Conservation (phyloP, 805 yeast genomes). For the Candida yuanshanica region DNA sequence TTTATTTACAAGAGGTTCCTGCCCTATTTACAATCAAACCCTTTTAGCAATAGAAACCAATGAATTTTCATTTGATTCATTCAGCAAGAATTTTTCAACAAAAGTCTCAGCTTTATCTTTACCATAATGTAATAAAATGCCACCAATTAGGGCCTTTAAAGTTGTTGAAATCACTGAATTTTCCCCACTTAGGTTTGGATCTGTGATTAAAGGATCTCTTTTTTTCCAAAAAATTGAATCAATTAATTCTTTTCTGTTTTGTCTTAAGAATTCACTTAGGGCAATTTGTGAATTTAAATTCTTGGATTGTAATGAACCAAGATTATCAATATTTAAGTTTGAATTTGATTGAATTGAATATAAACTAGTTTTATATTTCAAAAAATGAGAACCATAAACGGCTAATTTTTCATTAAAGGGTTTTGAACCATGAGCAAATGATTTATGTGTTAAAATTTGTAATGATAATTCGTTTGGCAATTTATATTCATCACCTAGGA, state of each 20-base stretch:
- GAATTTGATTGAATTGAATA: conserved; percentile 22
- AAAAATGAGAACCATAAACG: conserved; percentile 60
- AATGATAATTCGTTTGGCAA: conserved; percentile 58
- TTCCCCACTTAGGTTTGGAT: conserved; percentile 49
- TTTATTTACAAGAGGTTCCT: not conserved
- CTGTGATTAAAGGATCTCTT: conserved; percentile 40
- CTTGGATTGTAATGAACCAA: conserved; percentile 53
- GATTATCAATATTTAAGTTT: conserved; percentile 38
- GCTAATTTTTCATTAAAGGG: conserved; percentile 88
- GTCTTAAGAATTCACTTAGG: conserved; percentile 47
- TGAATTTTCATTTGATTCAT: conserved; percentile 12
- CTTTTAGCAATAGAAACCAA: conserved; percentile 16
- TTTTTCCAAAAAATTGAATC: conserved; percentile 62
- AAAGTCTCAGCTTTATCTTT: conserved; percentile 51
- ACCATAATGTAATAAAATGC: conserved; percentile 59
- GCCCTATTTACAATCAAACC: conserved; percentile 1
- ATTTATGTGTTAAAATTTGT: conserved; percentile 88
- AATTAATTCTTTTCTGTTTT: conserved; percentile 35
- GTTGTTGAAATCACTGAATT: conserved; percentile 47
- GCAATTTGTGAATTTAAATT: conserved; percentile 44
- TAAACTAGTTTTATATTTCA: conserved; percentile 37
- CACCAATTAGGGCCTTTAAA: conserved; percentile 62
- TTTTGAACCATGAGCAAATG: conserved; percentile 85
- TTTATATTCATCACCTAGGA: conserved; percentile 43
- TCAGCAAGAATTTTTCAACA: conserved; percentile 43